A percentile compares a stretch with the other conserved stretches of the same genome.
phyloP scores from a whole-genome alignment of 2,329 filamentous ascomycete species.

The Claviceps sorghi region DNA sequence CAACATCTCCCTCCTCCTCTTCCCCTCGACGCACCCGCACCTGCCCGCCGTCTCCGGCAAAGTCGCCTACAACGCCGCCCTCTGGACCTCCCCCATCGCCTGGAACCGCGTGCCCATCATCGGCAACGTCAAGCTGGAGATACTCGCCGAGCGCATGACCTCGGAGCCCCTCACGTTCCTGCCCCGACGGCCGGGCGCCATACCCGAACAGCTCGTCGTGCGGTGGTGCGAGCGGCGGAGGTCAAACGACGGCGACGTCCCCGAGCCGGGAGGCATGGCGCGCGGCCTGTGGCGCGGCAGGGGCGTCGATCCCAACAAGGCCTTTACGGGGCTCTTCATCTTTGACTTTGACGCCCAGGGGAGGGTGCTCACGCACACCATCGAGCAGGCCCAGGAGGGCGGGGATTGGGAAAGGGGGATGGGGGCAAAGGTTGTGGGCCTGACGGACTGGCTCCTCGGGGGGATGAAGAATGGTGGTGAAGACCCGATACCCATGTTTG shows the following conservation, averaged over 20 bases:
- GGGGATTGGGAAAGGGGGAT: constrained; percentile 68
- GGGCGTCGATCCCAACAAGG: constrained; percentile 43
- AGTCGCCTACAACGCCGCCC: constrained; percentile 78
- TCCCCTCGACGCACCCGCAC: constrained; percentile 66
- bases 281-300: constrained; percentile 26
- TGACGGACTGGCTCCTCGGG: constrained; percentile 90
- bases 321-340: constrained; percentile 83
- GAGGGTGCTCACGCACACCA: constrained; percentile 72
- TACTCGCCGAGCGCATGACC: constrained; percentile 80
- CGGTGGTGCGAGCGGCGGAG: constrained; percentile 54
- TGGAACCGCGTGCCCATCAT: constrained; percentile 89
- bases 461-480: constrained; percentile 36
- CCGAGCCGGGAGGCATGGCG: constrained; percentile 26
- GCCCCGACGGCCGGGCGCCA: constrained; percentile 36
- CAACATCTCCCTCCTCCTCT: constrained; percentile 55
- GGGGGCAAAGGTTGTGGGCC: constrained; percentile 70
- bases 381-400: constrained; percentile 80
- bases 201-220: constrained; percentile 72
- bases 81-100: constrained; percentile 91
- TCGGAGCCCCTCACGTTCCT: constrained; percentile 37
- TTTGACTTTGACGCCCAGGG: constrained; percentile 91
- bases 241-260: constrained; percentile 2
- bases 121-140: constrained; percentile 76
- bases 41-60: constrained; percentile 85
- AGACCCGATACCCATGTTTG: constrained; percentile 22